Conservation (phyloP, 441 rosid genomes). For the Capsella rubella region DNA sequence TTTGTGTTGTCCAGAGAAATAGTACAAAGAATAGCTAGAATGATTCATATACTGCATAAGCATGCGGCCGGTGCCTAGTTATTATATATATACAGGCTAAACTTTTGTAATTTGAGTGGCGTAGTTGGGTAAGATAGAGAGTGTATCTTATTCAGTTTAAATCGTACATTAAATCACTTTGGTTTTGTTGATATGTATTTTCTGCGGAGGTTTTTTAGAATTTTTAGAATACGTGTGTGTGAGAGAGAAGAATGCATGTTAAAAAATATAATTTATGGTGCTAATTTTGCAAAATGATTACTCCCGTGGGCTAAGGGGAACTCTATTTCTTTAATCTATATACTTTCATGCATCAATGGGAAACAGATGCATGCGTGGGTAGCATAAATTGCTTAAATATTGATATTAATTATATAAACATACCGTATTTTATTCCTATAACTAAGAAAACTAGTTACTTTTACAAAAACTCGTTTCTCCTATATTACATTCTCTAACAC, state of each 20-base stretch:
- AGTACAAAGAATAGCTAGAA: neutral
- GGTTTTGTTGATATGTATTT: slow-evolving; percentile 7
- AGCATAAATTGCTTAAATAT: neutral
- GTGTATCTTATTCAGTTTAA: neutral
- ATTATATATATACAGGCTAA: neutral
- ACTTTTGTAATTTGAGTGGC: neutral
- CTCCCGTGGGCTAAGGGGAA: slow-evolving; percentile 35
- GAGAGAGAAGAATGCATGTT: slow-evolving; percentile 38
- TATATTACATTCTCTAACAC: no score
- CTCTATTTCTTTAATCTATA: slow-evolving; percentile 15
- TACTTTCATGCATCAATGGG: neutral
- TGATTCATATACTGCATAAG: slow-evolving; percentile 34
- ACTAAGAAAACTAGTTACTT: no score
- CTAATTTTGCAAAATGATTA: slow-evolving; percentile 42
- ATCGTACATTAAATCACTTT: neutral
- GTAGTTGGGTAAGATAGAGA: neutral
- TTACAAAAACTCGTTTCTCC: no score
- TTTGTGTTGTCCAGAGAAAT: neutral
- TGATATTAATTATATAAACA: neutral
- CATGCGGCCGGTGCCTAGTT: slow-evolving; percentile 28
- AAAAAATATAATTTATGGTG: slow-evolving; percentile 29
- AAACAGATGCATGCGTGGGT: neutral
- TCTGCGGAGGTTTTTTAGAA: neutral
- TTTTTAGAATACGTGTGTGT: slow-evolving; percentile 8
- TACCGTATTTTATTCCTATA: neutral